A percentile compares a stretch with the other conserved stretches of the same genome.
Conservation (phyloP, 2,329 filamentous ascomycete genomes). For the Chalaropsis ovoidea region DNA sequence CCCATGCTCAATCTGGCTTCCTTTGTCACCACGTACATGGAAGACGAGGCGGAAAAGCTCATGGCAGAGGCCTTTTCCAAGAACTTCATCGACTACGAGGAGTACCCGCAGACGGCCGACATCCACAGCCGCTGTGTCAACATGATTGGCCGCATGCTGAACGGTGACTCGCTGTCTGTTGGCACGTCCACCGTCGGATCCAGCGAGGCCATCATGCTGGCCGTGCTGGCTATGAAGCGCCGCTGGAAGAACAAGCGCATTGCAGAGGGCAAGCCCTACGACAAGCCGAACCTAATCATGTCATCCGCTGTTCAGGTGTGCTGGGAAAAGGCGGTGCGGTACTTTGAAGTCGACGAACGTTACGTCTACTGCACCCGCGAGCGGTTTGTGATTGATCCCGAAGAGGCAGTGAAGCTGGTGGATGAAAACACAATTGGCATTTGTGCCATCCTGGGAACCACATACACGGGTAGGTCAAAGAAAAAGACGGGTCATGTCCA, state of each 20-base stretch:
- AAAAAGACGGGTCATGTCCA: background rate
- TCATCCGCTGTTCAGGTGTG: slow-evolving; percentile 87
- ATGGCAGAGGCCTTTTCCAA: slow-evolving; percentile 89
- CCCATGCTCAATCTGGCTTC: slow-evolving; percentile 80
- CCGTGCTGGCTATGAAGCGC: slow-evolving; percentile 85
- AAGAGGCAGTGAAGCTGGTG: slow-evolving; percentile 49
- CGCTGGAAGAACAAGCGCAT: slow-evolving; percentile 81
- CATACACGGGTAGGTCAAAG: slow-evolving; percentile 60
- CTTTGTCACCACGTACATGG: slow-evolving; percentile 96
- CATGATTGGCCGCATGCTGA: slow-evolving; percentile 84
- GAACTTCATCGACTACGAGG: slow-evolving; percentile 89
- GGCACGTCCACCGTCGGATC: slow-evolving; percentile 84
- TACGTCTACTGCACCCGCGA: slow-evolving; percentile 55
- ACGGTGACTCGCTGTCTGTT: slow-evolving; percentile 58
- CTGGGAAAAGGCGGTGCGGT: slow-evolving; percentile 86
- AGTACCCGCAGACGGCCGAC: slow-evolving; percentile 70
- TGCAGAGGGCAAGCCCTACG: slow-evolving; percentile 69
- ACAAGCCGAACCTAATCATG: slow-evolving; percentile 88
- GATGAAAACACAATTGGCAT: slow-evolving; percentile 79
- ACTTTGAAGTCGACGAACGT: slow-evolving; percentile 89
- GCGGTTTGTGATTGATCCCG: slow-evolving; percentile 54
- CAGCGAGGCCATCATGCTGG: slow-evolving; percentile 80
- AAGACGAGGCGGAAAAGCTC: slow-evolving; percentile 90
- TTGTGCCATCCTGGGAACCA: slow-evolving; percentile 81
- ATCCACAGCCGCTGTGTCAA: slow-evolving; percentile 87